Conservation (phyloP, 1,139 yeast genomes). For the Keqinozyma sinolaborantium region DNA sequence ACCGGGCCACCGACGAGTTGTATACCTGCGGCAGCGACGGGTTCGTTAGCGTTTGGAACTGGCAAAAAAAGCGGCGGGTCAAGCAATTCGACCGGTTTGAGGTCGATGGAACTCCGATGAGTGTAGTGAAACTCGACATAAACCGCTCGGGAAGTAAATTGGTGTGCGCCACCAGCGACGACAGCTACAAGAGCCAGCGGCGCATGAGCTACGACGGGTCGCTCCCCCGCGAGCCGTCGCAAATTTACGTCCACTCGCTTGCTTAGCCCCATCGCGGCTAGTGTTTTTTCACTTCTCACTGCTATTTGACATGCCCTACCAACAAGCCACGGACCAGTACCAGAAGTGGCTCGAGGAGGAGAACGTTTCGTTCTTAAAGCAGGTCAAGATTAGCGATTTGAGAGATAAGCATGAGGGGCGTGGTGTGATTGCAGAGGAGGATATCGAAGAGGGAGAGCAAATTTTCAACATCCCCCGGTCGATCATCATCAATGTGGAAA, state of each 20-base stretch:
- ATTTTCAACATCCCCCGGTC: constrained; percentile 68
- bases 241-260: constrained; percentile 1
- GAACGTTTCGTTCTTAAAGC: constrained; percentile 50
- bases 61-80: constrained; percentile 55
- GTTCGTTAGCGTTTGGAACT: constrained; percentile 75
- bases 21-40: constrained; percentile 85
- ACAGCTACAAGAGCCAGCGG: constrained; percentile 38
- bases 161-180: constrained; percentile 66
- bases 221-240: constrained; percentile 10
- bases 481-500: constrained; percentile 54
- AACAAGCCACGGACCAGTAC: constrained; percentile 37
- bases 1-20: constrained; percentile 43
- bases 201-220: constrained; percentile 9
- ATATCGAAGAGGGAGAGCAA: constrained; percentile 55
- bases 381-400: constrained; percentile 58
- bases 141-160: constrained; percentile 27
- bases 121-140: constrained; percentile 50
- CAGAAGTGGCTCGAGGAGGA: constrained; percentile 48
- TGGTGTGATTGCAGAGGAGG: constrained; percentile 64
- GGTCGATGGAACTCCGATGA: constrained; percentile 16
- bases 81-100: constrained; percentile 52
- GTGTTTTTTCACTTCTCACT: constrained; percentile 1
- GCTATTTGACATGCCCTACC: constrained; percentile 2
- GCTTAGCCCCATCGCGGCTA: constrained; percentile 3
- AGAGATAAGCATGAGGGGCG: constrained; percentile 66